These are phyloP conservation scores for Meyerozyma athensensis DNA, from an alignment of 1,139 yeast genomes.

Conservation along the genomic window DNA sequence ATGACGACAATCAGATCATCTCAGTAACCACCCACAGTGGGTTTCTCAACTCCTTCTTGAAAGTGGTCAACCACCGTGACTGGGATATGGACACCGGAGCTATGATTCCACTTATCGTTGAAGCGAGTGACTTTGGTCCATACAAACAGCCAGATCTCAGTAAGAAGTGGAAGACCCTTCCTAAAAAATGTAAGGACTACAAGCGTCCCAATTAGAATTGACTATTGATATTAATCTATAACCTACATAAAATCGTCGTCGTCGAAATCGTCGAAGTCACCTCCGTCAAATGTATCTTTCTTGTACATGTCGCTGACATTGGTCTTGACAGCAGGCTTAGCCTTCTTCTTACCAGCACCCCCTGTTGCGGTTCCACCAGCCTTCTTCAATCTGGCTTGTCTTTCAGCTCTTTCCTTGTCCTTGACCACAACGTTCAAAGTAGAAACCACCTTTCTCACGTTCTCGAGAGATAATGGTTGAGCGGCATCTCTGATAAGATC, in stretches of 20 bases:
- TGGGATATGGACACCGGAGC: constrained; percentile 19
- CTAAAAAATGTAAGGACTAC: constrained; percentile 6
- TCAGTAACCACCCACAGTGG: constrained; percentile 36
- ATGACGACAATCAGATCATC: constrained; percentile 22
- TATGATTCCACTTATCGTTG: constrained; percentile 18
- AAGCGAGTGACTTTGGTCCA: constrained; percentile 7
- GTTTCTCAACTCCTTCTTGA: constrained; percentile 25
- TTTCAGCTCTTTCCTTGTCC: constrained; percentile 86
- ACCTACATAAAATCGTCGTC: constrained; percentile 88
- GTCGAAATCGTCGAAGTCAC: constrained; percentile 51
- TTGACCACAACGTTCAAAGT: constrained; percentile 77
- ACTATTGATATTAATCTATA: constrained; percentile 10
- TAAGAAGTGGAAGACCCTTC: constrained; percentile 9
- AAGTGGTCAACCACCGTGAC: constrained; percentile 23
- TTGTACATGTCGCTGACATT: constrained; percentile 73
- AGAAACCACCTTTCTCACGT: constrained; percentile 77
- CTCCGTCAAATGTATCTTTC: constrained; percentile 56
- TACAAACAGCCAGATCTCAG: constrained; percentile 7
- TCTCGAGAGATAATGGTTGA: constrained; percentile 77
- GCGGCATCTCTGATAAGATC: constrained; percentile 83
- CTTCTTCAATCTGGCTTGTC: constrained; percentile 73
- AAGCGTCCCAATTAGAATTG: no score
- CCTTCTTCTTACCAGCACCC: constrained; percentile 95
- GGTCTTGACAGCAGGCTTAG: constrained; percentile 67
- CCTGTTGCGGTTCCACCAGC: constrained; percentile 86